These are phyloP conservation scores for Discostella stelligera DNA, from an alignment of 352 stramenopile species.

Conservation along the genomic window DNA sequence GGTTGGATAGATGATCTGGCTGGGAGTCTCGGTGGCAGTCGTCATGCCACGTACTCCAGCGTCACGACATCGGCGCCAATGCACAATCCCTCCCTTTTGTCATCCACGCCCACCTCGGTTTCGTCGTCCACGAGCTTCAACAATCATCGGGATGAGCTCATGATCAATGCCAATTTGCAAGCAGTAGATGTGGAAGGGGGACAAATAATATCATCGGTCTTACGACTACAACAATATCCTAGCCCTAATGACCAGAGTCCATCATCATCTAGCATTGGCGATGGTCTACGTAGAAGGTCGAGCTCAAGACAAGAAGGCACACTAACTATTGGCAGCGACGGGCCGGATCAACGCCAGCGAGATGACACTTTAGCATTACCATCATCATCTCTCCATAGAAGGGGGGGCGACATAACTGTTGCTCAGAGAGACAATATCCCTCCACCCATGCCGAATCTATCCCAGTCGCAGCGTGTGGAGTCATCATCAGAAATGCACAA, in stretches of 20 bases:
- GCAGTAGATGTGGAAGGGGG: not conserved
- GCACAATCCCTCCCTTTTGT: not conserved
- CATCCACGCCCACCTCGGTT: not conserved
- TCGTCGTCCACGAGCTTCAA: not conserved
- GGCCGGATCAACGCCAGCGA: not conserved
- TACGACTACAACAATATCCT: not conserved
- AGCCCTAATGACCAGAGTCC: not conserved
- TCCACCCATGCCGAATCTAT: too few species aligned
- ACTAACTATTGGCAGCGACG: not conserved
- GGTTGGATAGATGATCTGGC: not conserved
- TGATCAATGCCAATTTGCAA: not conserved
- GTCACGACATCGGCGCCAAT: conserved; percentile 5
- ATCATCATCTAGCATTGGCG: not conserved
- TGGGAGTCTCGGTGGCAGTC: not conserved
- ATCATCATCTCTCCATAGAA: conserved; percentile 6
- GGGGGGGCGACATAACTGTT: not conserved
- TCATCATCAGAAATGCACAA: not conserved
- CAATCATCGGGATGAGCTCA: not conserved
- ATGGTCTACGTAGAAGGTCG: conserved; percentile 9
- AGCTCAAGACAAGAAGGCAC: not conserved
- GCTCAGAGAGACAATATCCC: too few species aligned
- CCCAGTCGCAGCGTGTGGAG: not conserved
- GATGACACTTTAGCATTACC: not conserved
- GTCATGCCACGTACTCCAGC: not conserved
- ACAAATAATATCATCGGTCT: not conserved